Evolutionary conservation across 495 filamentous ascomycete genomes (phyloP), one percentile per base, ranked within the genome.

Genomic region (Apiosordaria backusii): DNA sequence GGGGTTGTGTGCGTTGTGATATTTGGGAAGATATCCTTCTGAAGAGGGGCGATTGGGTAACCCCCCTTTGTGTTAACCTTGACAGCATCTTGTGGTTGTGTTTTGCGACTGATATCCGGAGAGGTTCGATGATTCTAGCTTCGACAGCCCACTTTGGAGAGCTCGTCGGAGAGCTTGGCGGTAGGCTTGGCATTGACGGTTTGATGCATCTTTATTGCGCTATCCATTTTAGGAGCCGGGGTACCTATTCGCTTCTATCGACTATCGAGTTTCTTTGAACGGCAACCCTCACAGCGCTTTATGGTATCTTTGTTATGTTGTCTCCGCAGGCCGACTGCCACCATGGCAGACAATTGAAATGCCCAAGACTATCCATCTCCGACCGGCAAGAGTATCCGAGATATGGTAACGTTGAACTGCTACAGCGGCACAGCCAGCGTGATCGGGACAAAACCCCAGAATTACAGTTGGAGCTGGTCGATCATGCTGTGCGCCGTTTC

Each of bases 1-100:
- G 57, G 40, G 16, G 50, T 59, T 18, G 62, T 60, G 54, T 64
- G 1, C 13, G 10, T 45, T 26, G 67, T n/a, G 22, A 53, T 24
- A 29, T 40, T 57, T 57, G 57, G 61, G 64, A 64, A 50, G 57
- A 2, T 68, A 68, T 66, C 62, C 67, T 67, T 35, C 63, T 65
- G 15, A 62, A 53, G 21, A 69, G 52, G 1, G 61, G 59, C 60
- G 58, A 29, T 24, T 50, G 66, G 68, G 62, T 68, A 5, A 7
- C 23, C 54, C 70, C 72, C 72, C 76, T 75, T 68, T 71, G 72
- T 60, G 75, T 60, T 75, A 72, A 68, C 71, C 75, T 75, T 24
- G 78, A 77, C 63, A 79, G 72, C 79, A 81, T 75, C 29, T 45
- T 61, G 70, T 60, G 21, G 45, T 25, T 25, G 25, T 27, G 57